Percentiles rank a stretch among this genome's conserved stretches.
Evolutionary conservation across 108 stramenopile genomes (phyloP).

Genomic region (Aurantiochytrium sp.): DNA sequence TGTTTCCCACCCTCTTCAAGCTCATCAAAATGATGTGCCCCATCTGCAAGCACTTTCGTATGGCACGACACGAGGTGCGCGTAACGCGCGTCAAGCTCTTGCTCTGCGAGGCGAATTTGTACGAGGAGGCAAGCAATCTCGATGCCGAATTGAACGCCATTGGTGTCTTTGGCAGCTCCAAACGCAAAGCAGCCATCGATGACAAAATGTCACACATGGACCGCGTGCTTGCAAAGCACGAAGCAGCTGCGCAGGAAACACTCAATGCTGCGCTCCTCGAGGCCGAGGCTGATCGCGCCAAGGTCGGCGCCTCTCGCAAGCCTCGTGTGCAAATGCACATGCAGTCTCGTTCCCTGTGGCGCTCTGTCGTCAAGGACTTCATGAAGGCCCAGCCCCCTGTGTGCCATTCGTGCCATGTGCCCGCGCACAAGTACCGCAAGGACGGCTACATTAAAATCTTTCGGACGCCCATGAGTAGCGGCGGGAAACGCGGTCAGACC

Average conservation of each 20-base stretch:
- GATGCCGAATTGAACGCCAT: constrained; percentile 42
- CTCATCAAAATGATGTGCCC: constrained; percentile 83
- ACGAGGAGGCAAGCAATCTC: constrained; percentile 52
- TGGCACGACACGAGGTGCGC: constrained; percentile 27
- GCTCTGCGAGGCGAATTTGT: constrained; percentile 52
- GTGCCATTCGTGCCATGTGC: constrained; percentile 83
- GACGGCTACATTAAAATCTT: constrained; percentile 92
- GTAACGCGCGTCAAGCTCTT: constrained; percentile 58
- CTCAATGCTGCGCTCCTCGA: not conserved
- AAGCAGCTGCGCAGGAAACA: not conserved
- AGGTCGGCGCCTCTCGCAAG: constrained; percentile 32
- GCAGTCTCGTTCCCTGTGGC: constrained; percentile 60
- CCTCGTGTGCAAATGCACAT: constrained; percentile 18
- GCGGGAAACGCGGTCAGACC: not conserved
- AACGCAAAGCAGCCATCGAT: not conserved
- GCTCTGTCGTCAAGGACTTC: constrained; percentile 64
- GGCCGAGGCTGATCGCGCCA: not conserved
- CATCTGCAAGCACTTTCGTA: constrained; percentile 75
- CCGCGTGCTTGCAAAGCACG: not conserved
- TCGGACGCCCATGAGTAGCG: constrained; percentile 44
- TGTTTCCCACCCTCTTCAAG: constrained; percentile 64
- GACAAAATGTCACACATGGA: not conserved
- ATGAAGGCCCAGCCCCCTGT: constrained; percentile 42
- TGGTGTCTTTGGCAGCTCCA: not conserved
- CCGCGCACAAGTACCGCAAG: constrained; percentile 73